Evolutionary conservation across 805 yeast species (phyloP).

Genomic region (Saturnispora serradocipensis): DNA sequence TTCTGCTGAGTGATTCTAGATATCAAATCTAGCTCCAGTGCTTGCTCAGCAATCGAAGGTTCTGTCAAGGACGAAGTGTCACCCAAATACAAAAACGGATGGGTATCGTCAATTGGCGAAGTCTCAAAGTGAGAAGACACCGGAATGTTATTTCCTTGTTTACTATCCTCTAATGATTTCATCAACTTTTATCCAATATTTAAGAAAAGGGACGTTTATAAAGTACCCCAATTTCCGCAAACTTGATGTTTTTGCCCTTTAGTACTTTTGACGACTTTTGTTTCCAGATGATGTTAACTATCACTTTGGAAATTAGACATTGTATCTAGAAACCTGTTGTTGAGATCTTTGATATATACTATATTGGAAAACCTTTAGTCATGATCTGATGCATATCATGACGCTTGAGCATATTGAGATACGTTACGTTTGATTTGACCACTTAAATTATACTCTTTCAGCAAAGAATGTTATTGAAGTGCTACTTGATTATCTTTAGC

Average conservation of each 20-base stretch:
- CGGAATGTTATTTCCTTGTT: not conserved
- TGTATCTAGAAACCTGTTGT: not conserved
- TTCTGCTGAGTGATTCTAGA: conserved; percentile 6
- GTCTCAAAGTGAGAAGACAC: not conserved
- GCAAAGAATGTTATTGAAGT: not conserved
- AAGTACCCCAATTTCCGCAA: not conserved
- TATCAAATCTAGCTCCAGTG: conserved; percentile 2
- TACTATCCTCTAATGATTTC: not conserved
- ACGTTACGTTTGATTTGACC: not conserved
- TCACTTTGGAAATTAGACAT: no score
- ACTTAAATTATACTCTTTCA: no score
- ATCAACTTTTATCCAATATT: not conserved
- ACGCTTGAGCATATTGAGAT: not conserved
- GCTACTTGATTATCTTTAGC: not conserved
- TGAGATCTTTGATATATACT: not conserved
- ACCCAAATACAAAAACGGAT: not conserved
- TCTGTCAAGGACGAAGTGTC: not conserved
- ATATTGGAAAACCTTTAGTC: no score
- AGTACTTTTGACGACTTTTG: not conserved
- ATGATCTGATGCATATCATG: not conserved
- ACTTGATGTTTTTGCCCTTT: not conserved
- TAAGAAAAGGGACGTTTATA: not conserved
- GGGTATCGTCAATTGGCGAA: not conserved
- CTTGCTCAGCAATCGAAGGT: conserved; percentile 6
- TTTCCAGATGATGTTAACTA: not conserved